phyloP scores from a whole-genome alignment of 164 flowering plant genomes.

The Brasenia schreberi region DNA sequence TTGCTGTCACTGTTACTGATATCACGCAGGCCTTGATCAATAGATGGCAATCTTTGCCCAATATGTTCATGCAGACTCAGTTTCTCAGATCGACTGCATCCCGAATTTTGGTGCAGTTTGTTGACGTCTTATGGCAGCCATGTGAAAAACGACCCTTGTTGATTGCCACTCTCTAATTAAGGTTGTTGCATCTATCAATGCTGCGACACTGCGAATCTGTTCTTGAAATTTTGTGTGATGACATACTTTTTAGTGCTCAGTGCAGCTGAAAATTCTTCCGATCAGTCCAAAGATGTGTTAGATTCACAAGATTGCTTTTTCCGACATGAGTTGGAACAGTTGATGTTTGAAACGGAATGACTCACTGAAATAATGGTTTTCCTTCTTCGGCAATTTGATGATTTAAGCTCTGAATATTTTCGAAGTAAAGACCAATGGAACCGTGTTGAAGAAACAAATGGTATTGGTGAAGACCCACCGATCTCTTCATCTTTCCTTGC shows the following conservation, averaged over 20 bases:
- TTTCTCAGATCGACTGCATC: slow-evolving; percentile 37
- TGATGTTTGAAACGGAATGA: slow-evolving; percentile 41
- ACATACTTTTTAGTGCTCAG: slow-evolving; percentile 43
- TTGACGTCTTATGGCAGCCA: slow-evolving; percentile 23
- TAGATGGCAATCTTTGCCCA: slow-evolving; percentile 36
- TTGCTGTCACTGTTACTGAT: slow-evolving; percentile 31
- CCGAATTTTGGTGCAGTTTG: slow-evolving; percentile 33
- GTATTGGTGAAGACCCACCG: slow-evolving; percentile 2
- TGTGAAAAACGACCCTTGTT: slow-evolving; percentile 14
- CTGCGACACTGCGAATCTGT: slow-evolving; percentile 36
- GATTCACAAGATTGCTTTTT: slow-evolving; percentile 25
- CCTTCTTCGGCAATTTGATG: slow-evolving; percentile 34
- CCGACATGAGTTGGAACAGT: slow-evolving; percentile 29
- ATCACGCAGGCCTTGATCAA: slow-evolving; percentile 34
- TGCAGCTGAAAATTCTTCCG: slow-evolving; percentile 15
- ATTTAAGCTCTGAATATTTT: slow-evolving; percentile 23
- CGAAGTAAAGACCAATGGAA: slow-evolving; percentile 13
- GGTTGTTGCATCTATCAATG: slow-evolving; percentile 35
- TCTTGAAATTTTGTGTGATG: slow-evolving; percentile 52
- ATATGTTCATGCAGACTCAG: slow-evolving; percentile 11
- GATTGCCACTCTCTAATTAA: slow-evolving; percentile 16
- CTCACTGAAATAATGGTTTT: slow-evolving; percentile 33
- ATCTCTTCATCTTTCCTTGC: slow-evolving; percentile 26
- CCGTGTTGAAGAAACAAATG: slow-evolving; percentile 4
- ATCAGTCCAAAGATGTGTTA: not conserved